phyloP scores from a whole-genome alignment of 2,329 filamentous ascomycete genomes.

The Talaromyces sp. region DNA sequence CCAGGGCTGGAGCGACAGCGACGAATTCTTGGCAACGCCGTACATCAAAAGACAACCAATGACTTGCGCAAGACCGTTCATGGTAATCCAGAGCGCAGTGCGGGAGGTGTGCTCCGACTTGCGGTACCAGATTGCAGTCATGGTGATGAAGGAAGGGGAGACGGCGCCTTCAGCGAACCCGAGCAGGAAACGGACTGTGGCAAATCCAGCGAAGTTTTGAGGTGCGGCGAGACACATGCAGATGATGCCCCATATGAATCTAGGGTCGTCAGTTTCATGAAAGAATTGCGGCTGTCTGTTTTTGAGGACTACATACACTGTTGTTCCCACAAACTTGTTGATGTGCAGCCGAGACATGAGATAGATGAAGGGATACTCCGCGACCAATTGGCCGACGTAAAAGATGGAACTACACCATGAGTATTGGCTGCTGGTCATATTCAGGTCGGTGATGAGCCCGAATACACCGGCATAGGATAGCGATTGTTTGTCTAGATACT shows the following conservation, averaged over 20 bases:
- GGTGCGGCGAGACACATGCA: conserved; percentile 47
- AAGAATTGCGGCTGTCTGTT: too few species aligned
- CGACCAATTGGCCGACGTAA: conserved; percentile 43
- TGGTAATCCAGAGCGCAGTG: conserved; percentile 42
- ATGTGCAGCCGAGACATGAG: conserved; percentile 50
- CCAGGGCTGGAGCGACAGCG: conserved; percentile 43
- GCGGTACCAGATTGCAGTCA: conserved; percentile 44
- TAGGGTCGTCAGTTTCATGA: conserved; percentile 15
- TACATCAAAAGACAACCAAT: conserved; percentile 50
- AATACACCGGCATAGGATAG: conserved; percentile 46
- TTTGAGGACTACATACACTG: conserved; percentile 35
- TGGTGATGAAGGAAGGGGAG: conserved; percentile 46
- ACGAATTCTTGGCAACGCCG: conserved; percentile 46
- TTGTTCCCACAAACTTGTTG: conserved; percentile 50
- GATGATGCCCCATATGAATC: conserved; percentile 43
- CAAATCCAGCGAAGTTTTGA: conserved; percentile 39
- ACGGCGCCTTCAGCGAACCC: conserved; percentile 47
- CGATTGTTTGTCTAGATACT: conserved; percentile 41
- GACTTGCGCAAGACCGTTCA: conserved; percentile 48
- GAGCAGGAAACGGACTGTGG: conserved; percentile 42
- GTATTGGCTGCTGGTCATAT: conserved; percentile 46
- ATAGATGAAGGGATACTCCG: conserved; percentile 51
- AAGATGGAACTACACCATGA: conserved; percentile 45
- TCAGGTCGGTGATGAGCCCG: conserved; percentile 47
- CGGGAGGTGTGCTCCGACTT: conserved; percentile 37